Conservation (phyloP, 768 basidiomycete species). For the Daedaleopsis nitida region DNA sequence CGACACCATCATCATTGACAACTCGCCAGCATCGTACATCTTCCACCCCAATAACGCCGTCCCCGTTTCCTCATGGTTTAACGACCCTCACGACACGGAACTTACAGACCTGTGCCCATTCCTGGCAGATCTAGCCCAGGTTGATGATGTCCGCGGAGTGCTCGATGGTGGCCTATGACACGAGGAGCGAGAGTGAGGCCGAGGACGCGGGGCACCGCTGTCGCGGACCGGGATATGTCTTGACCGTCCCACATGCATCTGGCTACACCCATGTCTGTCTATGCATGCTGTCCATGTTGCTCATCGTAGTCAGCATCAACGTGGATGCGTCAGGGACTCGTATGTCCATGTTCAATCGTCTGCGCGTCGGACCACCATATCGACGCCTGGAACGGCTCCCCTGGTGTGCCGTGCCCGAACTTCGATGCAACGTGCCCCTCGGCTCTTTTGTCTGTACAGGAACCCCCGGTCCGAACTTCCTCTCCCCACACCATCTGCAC, state of each 20-base stretch:
- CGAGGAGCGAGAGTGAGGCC: constrained; percentile 13
- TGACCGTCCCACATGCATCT: constrained; percentile 1
- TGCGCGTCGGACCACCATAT: background rate
- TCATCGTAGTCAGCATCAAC: constrained; percentile 19
- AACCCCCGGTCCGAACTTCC: background rate
- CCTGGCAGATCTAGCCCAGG: constrained; percentile 81
- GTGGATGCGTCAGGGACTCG: constrained; percentile 8
- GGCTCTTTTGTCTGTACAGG: background rate
- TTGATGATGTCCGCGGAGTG: constrained; percentile 81
- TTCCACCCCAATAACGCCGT: constrained; percentile 99
- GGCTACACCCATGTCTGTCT: constrained; percentile 14
- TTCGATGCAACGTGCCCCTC: background rate
- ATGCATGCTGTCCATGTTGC: constrained; percentile 18
- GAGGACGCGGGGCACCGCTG: background rate
- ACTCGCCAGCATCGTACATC: constrained; percentile 98
- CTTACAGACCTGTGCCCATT: constrained; percentile 95
- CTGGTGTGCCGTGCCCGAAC: background rate
- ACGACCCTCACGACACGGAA: constrained; percentile 97
- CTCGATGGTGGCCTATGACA: constrained; percentile 32
- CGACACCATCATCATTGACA: constrained; percentile 97
- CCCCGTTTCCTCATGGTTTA: constrained; percentile 99
- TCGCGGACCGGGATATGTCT: constrained; percentile 5
- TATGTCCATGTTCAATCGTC: constrained; percentile 4
- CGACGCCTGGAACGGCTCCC: background rate
- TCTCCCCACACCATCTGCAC: background rate